Percentiles rank a stretch among this genome's conserved stretches.
Evolutionary conservation across 805 yeast species (phyloP).

Genomic region (Ogataea nakhonphanomensis): DNA sequence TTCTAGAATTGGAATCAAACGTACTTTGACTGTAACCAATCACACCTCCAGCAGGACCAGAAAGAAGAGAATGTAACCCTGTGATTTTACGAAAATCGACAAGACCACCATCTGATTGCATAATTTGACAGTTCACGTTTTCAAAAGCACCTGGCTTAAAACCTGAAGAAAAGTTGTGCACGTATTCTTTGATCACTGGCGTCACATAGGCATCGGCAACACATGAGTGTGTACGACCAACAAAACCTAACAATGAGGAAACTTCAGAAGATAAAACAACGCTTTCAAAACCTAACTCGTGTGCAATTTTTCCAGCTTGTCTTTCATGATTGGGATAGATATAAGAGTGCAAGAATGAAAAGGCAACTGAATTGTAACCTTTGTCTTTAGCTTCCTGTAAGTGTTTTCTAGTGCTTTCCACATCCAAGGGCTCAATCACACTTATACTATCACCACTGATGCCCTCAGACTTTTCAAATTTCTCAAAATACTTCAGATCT

Average conservation of each 20-base stretch:
- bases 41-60: constrained; percentile 99
- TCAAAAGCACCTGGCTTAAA: constrained; percentile 44
- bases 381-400: constrained; percentile 43
- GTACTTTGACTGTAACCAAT: constrained; percentile 88
- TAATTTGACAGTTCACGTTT: constrained; percentile 65
- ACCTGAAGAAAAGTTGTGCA: constrained; percentile 58
- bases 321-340: constrained; percentile 66
- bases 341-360: constrained; percentile 69
- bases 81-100: constrained; percentile 78
- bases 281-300: constrained; percentile 59
- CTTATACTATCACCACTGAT: constrained; percentile 63
- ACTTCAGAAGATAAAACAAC: constrained; percentile 64
- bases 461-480: constrained; percentile 53
- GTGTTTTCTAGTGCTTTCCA: constrained; percentile 35
- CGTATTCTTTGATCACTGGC: constrained; percentile 66
- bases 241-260: constrained; percentile 72
- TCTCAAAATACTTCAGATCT: constrained; percentile 57
- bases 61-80: constrained; percentile 79
- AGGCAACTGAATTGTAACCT: constrained; percentile 67
- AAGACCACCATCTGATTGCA: constrained; percentile 96
- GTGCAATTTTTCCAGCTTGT: constrained; percentile 54
- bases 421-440: constrained; percentile 49
- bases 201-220: constrained; percentile 80
- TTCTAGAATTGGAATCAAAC: constrained; percentile 43
- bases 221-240: constrained; percentile 71